Evolutionary conservation across 306 rosid genomes (phyloP).

Genomic region (Cicer pinnatifidum): DNA sequence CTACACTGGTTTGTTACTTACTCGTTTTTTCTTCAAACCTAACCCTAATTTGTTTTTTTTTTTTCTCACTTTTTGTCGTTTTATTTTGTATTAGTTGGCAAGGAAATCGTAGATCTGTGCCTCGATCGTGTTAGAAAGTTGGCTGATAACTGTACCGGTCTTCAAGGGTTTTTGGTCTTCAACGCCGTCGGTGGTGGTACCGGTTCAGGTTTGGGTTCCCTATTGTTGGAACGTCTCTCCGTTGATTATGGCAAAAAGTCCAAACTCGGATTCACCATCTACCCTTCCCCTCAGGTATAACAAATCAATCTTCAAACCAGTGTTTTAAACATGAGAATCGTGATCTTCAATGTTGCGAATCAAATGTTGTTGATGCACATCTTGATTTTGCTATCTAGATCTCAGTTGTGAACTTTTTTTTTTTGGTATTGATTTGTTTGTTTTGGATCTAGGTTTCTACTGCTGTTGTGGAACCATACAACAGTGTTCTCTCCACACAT

Average conservation of each 20-base stretch:
- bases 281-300: slow-evolving; percentile 96
- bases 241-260: slow-evolving; percentile 97
- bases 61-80: background rate
- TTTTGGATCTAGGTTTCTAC: slow-evolving; percentile 77
- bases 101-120: slow-evolving; percentile 94
- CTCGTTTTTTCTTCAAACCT: too few relatives aligned
- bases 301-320: background rate
- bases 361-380: background rate
- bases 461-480: slow-evolving; percentile 96
- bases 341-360: background rate
- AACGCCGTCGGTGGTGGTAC: slow-evolving; percentile 98
- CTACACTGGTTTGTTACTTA: slow-evolving; percentile 60
- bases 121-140: slow-evolving; percentile 89
- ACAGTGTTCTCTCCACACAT: slow-evolving; percentile 96
- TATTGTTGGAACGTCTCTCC: slow-evolving; percentile 85
- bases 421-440: background rate
- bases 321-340: background rate
- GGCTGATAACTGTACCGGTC: slow-evolving; percentile 97
- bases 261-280: slow-evolving; percentile 94
- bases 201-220: slow-evolving; percentile 92
- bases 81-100: slow-evolving; percentile 34
- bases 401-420: background rate
- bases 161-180: slow-evolving; percentile 94
- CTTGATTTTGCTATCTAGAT: background rate
- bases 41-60: background rate